Percentiles rank a stretch among this genome's conserved stretches.
phyloP scores from a whole-genome alignment of 306 rosid genomes.

The Vigna nakashimae region DNA sequence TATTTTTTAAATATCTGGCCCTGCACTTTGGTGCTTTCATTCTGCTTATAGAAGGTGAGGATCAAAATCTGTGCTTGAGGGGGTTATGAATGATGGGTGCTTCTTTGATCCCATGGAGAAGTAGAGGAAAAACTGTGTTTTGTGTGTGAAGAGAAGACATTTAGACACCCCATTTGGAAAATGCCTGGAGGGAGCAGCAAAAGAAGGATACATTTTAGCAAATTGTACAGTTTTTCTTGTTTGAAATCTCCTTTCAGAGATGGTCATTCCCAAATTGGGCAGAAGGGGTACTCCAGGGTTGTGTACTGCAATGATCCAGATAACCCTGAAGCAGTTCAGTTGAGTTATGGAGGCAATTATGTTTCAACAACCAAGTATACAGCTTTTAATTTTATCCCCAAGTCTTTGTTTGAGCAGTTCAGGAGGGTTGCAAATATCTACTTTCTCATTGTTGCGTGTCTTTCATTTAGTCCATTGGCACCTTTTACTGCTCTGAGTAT shows the following conservation, averaged over 20 bases:
- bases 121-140: slow-evolving; percentile 37
- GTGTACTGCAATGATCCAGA: slow-evolving; percentile 76
- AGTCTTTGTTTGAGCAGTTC: slow-evolving; percentile 91
- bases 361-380: slow-evolving; percentile 89
- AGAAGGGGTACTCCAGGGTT: slow-evolving; percentile 72
- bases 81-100: slow-evolving; percentile 32
- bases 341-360: slow-evolving; percentile 70
- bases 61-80: slow-evolving; percentile 42
- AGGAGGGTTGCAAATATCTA: slow-evolving; percentile 91
- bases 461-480: slow-evolving; percentile 87
- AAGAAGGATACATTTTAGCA: slow-evolving; percentile 70
- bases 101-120: slow-evolving; percentile 45
- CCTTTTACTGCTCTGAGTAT: slow-evolving; percentile 74
- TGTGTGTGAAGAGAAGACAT: slow-evolving; percentile 22
- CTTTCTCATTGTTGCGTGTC: slow-evolving; percentile 83
- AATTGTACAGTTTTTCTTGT: slow-evolving; percentile 72
- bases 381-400: slow-evolving; percentile 71
- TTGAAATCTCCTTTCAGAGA: slow-evolving; percentile 49
- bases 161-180: slow-evolving; percentile 39
- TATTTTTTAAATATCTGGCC: not conserved
- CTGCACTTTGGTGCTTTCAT: slow-evolving; percentile 32
- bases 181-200: slow-evolving; percentile 60
- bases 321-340: slow-evolving; percentile 57
- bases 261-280: slow-evolving; percentile 71
- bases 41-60: slow-evolving; percentile 14